Evolutionary conservation across 169 alveolate genomes (phyloP).

Genomic region (Babesia bovis): DNA sequence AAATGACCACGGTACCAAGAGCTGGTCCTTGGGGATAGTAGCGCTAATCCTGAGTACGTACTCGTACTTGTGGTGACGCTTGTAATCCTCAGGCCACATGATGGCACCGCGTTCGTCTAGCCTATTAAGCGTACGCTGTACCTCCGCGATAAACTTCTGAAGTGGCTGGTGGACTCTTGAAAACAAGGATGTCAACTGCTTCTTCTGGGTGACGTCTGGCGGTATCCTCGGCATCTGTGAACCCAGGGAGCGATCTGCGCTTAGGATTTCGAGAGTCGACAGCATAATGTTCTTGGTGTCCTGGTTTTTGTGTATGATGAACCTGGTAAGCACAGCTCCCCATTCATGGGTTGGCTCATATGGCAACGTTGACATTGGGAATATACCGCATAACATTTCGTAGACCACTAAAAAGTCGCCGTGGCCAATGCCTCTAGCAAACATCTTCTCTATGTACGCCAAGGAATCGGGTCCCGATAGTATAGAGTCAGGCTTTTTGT

Average conservation of each 20-base stretch:
- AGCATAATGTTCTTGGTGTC: constrained; percentile 66
- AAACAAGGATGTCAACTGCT: constrained; percentile 49
- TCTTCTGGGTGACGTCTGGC: constrained; percentile 58
- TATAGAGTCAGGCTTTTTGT: constrained; percentile 53
- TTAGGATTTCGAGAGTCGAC: constrained; percentile 67
- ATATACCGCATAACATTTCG: constrained; percentile 69
- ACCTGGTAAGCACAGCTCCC: constrained; percentile 74
- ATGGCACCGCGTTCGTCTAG: constrained; percentile 48
- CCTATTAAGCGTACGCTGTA: constrained; percentile 55
- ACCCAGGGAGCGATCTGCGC: constrained; percentile 60
- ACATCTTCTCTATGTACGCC: constrained; percentile 53
- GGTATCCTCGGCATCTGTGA: constrained; percentile 71
- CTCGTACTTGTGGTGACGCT: constrained; percentile 39
- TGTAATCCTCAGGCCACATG: constrained; percentile 44
- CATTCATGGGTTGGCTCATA: constrained; percentile 71
- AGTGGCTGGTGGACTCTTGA: constrained; percentile 60
- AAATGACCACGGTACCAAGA: constrained; percentile 62
- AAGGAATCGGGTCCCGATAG: constrained; percentile 54
- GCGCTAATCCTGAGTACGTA: constrained; percentile 45
- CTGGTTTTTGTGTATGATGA: constrained; percentile 70
- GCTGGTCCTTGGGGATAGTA: constrained; percentile 40
- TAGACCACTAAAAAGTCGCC: constrained; percentile 70
- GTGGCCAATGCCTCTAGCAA: constrained; percentile 52
- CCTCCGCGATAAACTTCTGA: constrained; percentile 63
- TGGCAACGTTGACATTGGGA: constrained; percentile 67